phyloP scores from a whole-genome alignment of 2,329 filamentous ascomycete genomes.

The Macroventuria anomochaeta region DNA sequence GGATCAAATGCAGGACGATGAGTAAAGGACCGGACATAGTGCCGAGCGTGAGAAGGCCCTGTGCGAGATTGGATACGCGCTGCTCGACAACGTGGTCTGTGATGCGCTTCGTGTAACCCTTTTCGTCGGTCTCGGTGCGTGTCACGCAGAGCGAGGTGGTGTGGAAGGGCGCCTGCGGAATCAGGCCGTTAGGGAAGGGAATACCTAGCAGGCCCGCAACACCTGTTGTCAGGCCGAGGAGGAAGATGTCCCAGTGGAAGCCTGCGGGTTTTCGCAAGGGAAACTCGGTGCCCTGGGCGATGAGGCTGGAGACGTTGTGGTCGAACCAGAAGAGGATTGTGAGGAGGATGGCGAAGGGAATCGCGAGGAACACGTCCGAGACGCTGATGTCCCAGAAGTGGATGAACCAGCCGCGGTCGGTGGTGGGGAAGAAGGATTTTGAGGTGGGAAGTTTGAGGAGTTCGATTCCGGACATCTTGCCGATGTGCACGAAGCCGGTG shows the following conservation, averaged over 20 bases:
- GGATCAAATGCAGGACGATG: constrained; percentile 61
- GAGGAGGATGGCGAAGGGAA: constrained; percentile 84
- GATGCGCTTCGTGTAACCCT: constrained; percentile 52
- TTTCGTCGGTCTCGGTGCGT: constrained; percentile 48
- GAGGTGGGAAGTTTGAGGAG: constrained; percentile 77
- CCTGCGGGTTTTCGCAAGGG: constrained; percentile 64
- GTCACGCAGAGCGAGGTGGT: constrained; percentile 60
- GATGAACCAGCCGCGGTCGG: constrained; percentile 76
- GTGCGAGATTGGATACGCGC: constrained; percentile 62
- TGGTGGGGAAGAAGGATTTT: constrained; percentile 79
- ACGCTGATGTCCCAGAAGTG: constrained; percentile 79
- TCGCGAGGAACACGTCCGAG: constrained; percentile 77
- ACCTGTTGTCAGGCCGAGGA: constrained; percentile 63
- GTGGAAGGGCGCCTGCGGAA: constrained; percentile 67
- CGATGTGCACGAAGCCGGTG: constrained; percentile 86
- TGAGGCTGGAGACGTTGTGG: constrained; percentile 71
- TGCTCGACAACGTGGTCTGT: constrained; percentile 62
- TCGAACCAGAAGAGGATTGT: constrained; percentile 91
- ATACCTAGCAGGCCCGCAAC: constrained; percentile 63
- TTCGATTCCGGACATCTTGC: constrained; percentile 75
- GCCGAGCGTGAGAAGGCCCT: constrained; percentile 61
- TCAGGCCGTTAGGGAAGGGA: constrained; percentile 64
- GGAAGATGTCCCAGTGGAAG: constrained; percentile 68
- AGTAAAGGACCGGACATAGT: constrained; percentile 65
- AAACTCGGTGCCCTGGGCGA: constrained; percentile 63